Conservation (phyloP, 345 rosid species). For the Eucalyptus curtisii region DNA sequence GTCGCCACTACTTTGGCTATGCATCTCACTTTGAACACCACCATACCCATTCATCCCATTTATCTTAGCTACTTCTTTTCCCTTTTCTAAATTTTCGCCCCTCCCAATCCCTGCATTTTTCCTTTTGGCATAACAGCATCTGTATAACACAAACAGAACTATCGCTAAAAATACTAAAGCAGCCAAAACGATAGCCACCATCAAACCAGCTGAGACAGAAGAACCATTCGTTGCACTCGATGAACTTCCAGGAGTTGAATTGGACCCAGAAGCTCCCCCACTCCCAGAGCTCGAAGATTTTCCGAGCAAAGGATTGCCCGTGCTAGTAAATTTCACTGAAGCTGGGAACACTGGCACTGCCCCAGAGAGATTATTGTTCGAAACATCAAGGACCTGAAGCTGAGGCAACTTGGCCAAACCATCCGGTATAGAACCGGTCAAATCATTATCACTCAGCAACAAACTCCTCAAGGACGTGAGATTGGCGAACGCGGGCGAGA, state of each 20-base stretch:
- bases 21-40: conserved; percentile 11
- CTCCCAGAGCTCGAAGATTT: not conserved
- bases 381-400: conserved; percentile 46
- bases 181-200: conserved; percentile 28
- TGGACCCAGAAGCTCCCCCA: not conserved
- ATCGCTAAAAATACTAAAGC: conserved; percentile 24
- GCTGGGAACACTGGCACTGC: conserved; percentile 25
- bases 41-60: conserved; percentile 1
- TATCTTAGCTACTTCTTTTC: not conserved
- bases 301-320: conserved; percentile 45
- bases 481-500: conserved; percentile 50
- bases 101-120: conserved; percentile 5
- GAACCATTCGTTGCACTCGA: conserved; percentile 3
- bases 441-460: conserved; percentile 42
- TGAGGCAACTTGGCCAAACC: conserved; percentile 33
- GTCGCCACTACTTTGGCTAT: conserved; percentile 30
- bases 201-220: conserved; percentile 12
- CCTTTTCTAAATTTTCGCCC: conserved; percentile 13
- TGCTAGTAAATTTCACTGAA: conserved; percentile 23
- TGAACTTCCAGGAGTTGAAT: not conserved
- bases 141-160: conserved; percentile 31
- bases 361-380: conserved; percentile 69
- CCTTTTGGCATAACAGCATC: conserved; percentile 15
- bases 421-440: conserved; percentile 58
- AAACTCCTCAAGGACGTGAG: conserved; percentile 44